phyloP scores from a whole-genome alignment of 2,329 filamentous ascomycete genomes.

The Trichoderma sp. region DNA sequence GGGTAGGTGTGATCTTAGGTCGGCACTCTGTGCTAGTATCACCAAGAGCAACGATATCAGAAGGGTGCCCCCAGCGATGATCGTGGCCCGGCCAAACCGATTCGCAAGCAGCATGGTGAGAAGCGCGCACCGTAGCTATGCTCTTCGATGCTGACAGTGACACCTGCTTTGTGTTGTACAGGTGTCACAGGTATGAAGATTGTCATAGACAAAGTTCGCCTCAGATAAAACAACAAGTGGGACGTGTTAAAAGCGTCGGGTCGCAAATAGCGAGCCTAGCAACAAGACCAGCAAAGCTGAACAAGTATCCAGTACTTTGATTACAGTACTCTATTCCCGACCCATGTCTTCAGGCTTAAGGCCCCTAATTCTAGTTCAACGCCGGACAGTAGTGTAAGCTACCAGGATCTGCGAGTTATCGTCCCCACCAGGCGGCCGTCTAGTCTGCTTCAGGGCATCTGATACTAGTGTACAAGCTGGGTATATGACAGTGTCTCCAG shows the following conservation, averaged over 20 bases:
- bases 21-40: slow-evolving; percentile 8
- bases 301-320: background rate
- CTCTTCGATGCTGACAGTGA: background rate
- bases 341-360: background rate
- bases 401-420: background rate
- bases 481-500: background rate
- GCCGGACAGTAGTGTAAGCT: background rate
- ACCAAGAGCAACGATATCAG: slow-evolving; percentile 15
- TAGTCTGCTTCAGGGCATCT: slow-evolving; percentile 1
- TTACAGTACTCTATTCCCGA: background rate
- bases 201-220: slow-evolving; percentile 8
- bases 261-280: background rate
- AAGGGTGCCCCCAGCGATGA: slow-evolving; percentile 8
- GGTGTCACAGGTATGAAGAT: background rate
- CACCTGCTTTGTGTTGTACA: background rate
- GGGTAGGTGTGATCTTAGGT: slow-evolving; percentile 12
- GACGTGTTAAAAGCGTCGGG: background rate
- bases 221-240: background rate
- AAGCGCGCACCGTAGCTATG: background rate
- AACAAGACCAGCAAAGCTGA: background rate
- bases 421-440: background rate
- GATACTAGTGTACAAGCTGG: background rate
- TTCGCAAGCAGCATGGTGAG: slow-evolving; percentile 14
- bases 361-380: background rate
- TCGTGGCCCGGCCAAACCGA: slow-evolving; percentile 8